phyloP scores from a whole-genome alignment of 352 stramenopile genomes.

The Pythium brachiatum region DNA sequence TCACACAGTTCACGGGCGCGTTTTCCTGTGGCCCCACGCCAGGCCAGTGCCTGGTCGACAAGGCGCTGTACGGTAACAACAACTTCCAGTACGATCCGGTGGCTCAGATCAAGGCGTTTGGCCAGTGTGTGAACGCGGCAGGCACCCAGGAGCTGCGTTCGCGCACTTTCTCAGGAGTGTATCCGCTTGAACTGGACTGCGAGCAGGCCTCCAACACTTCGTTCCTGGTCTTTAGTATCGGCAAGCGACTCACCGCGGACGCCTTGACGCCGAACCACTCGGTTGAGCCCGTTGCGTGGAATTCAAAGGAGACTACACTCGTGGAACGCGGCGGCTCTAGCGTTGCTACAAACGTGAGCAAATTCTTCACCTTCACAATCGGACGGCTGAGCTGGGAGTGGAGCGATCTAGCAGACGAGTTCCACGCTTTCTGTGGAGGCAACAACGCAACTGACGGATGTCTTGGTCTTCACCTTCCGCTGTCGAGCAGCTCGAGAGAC shows the following conservation, averaged over 20 bases:
- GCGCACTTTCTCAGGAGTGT: not conserved
- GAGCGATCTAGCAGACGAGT: not conserved
- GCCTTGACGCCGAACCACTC: not conserved
- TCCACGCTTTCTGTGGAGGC: not conserved
- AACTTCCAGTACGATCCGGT: not conserved
- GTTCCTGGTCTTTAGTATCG: not conserved
- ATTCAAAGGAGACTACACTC: not conserved
- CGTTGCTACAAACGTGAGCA: conserved; percentile 10
- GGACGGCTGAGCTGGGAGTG: conserved; percentile 10
- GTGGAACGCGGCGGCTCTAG: too few relatives aligned
- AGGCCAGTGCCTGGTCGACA: not conserved
- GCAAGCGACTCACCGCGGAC: not conserved
- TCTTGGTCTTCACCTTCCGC: not conserved
- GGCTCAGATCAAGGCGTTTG: not conserved
- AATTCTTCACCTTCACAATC: conserved; percentile 14
- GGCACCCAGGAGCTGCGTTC: not conserved
- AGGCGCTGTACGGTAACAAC: not conserved
- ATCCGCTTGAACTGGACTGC: not conserved
- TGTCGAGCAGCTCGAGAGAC: not conserved
- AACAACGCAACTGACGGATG: not conserved
- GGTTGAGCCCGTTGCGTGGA: too few relatives aligned
- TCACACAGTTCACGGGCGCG: not conserved
- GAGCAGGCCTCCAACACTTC: not conserved
- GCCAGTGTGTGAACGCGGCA: not conserved
- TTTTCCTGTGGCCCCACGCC: not conserved